Conservation (phyloP, 1,284 basidiomycete genomes). For the Heterobasidion occidentale region DNA sequence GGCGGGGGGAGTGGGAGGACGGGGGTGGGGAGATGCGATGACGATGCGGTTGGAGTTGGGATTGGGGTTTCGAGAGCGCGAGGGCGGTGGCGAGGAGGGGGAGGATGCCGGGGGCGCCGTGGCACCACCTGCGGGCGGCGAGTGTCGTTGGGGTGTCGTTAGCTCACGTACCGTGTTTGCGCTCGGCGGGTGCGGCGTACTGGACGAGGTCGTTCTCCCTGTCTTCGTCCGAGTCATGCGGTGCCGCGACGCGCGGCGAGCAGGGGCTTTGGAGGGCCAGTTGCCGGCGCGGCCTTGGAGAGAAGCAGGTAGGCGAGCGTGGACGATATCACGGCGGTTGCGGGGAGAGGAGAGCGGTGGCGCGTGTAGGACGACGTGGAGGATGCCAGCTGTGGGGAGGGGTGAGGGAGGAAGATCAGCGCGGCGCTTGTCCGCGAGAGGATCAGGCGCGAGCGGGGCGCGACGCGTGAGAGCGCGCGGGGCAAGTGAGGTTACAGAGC, state of each 20-base stretch:
- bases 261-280: constrained; percentile 39
- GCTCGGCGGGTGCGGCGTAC: constrained; percentile 19
- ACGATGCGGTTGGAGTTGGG: neutral
- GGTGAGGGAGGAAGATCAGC: neutral
- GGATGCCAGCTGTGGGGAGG: constrained; percentile 3
- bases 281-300: constrained; percentile 39
- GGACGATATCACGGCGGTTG: constrained; percentile 31
- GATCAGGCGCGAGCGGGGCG: no score
- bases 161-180: neutral
- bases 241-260: no score
- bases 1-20: constrained; percentile 14
- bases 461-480: no score
- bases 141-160: neutral
- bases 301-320: constrained; percentile 36
- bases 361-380: constrained; percentile 39
- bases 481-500: neutral
- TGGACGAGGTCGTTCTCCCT: constrained; percentile 32
- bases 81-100: constrained; percentile 37
- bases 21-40: neutral
- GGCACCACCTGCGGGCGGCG: constrained; percentile 38
- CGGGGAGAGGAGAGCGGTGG: constrained; percentile 27
- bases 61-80: neutral
- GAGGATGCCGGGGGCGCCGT: constrained; percentile 43
- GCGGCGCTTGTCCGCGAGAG: no score
- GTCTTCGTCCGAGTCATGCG: neutral